Conservation (phyloP, 352 stramenopile genomes). For the Phytopythium oedochilum region DNA sequence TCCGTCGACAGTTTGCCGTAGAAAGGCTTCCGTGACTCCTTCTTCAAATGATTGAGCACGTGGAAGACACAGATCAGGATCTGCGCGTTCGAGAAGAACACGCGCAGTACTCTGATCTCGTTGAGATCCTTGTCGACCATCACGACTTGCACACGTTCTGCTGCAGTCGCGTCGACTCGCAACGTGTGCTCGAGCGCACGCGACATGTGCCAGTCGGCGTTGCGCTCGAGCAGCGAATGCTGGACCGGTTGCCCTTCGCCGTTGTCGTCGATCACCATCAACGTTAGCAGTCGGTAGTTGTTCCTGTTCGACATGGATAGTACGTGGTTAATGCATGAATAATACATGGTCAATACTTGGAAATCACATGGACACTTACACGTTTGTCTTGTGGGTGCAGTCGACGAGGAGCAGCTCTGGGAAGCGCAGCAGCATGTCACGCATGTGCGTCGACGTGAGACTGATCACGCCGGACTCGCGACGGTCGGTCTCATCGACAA, state of each 20-base stretch:
- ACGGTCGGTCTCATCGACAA: not conserved
- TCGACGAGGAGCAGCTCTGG: not conserved
- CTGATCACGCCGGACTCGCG: not conserved
- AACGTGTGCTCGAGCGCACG: conserved; percentile 8
- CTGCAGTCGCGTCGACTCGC: not conserved
- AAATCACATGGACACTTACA: too few relatives aligned
- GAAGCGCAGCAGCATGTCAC: not conserved
- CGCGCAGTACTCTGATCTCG: conserved; percentile 9
- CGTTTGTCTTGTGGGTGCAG: not conserved
- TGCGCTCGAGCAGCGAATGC: conserved; percentile 9
- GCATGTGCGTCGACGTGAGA: not conserved
- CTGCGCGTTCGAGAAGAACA: conserved; percentile 11
- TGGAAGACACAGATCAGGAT: too few relatives aligned
- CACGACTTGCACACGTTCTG: conserved; percentile 7
- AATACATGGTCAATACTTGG: not conserved
- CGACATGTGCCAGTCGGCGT: conserved; percentile 14
- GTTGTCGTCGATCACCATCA: not conserved
- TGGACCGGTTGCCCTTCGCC: not conserved
- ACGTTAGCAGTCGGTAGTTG: conserved; percentile 13
- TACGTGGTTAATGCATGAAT: too few relatives aligned
- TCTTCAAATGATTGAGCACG: conserved; percentile 9
- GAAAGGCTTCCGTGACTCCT: conserved; percentile 1
- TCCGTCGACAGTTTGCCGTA: conserved; percentile 12
- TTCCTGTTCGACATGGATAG: too few relatives aligned
- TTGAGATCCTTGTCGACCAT: conserved; percentile 20